Evolutionary conservation across 148 eudicot genomes (phyloP).

Genomic region (Rheum nobile): DNA sequence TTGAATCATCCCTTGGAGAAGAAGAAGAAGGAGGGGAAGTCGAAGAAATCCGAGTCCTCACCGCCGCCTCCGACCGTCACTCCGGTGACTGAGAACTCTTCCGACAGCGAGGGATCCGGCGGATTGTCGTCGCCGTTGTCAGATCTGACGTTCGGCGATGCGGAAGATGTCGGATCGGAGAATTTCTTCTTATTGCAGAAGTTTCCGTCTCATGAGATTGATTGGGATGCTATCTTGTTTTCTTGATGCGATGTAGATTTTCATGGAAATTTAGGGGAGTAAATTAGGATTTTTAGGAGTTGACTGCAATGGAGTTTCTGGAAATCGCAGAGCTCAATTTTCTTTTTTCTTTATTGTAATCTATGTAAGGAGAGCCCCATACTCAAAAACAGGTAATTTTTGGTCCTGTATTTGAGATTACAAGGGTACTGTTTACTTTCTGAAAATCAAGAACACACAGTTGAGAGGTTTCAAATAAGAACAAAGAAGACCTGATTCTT

Average conservation of each 20-base stretch:
- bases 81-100: no score
- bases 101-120: no score
- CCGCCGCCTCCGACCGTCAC: neutral
- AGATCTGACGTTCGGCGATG: no score
- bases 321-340: slow-evolving; percentile 30
- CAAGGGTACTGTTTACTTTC: neutral
- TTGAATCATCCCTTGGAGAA: slow-evolving; percentile 42
- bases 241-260: neutral
- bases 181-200: no score
- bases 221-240: no score
- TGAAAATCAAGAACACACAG: no score
- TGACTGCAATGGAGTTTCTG: slow-evolving; percentile 63
- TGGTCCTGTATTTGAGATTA: slow-evolving; percentile 14
- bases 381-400: slow-evolving; percentile 9
- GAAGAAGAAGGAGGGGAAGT: slow-evolving; percentile 15
- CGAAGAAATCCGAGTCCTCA: slow-evolving; percentile 12
- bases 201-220: no score
- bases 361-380: slow-evolving; percentile 8
- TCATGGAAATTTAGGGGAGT: neutral
- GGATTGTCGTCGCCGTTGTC: no score
- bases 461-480: no score
- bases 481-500: no score
- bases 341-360: neutral
- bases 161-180: no score
- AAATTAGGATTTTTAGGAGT: no score